These are phyloP conservation scores for Phytophthora idaei DNA, from an alignment of 352 stramenopile genomes.

Conservation along the genomic window DNA sequence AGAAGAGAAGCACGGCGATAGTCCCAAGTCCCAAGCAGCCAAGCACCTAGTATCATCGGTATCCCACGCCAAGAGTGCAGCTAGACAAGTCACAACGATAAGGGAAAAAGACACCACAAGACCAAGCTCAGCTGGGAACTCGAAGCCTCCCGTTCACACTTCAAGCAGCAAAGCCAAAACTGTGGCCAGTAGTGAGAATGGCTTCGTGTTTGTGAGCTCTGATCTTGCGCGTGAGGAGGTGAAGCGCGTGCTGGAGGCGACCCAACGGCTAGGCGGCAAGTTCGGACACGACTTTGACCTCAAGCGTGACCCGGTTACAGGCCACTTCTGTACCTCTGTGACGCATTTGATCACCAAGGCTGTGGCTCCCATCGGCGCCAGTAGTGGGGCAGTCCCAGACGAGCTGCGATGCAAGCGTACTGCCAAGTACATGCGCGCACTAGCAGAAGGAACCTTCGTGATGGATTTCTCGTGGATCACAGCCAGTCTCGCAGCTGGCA, in stretches of 20 bases:
- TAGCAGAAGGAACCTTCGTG: conserved; percentile 75
- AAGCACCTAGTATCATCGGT: conserved; percentile 10
- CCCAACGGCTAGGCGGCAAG: conserved; percentile 63
- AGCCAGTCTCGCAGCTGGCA: conserved; percentile 59
- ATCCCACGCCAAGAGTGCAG: conserved; percentile 9
- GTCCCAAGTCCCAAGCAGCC: conserved; percentile 14
- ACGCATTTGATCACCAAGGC: conserved; percentile 83
- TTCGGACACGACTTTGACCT: conserved; percentile 78
- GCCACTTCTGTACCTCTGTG: conserved; percentile 56
- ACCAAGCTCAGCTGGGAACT: conserved; percentile 8
- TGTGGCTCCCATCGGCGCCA: conserved; percentile 32
- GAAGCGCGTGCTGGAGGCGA: conserved; percentile 62
- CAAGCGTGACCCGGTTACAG: conserved; percentile 50
- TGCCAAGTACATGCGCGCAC: conserved; percentile 85
- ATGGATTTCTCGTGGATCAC: conserved; percentile 81
- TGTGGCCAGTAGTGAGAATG: not conserved
- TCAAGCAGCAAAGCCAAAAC: conserved; percentile 12
- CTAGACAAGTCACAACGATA: not conserved
- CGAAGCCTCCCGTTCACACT: conserved; percentile 25
- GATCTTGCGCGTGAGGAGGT: conserved; percentile 61
- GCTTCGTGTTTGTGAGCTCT: conserved; percentile 68
- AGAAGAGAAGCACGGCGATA: conserved; percentile 17
- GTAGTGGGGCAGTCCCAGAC: conserved; percentile 1
- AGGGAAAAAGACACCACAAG: not conserved
- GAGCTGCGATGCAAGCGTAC: conserved; percentile 78